phyloP scores from a whole-genome alignment of 192 early-diverging fungal genomes.

The Coemansia sp. region DNA sequence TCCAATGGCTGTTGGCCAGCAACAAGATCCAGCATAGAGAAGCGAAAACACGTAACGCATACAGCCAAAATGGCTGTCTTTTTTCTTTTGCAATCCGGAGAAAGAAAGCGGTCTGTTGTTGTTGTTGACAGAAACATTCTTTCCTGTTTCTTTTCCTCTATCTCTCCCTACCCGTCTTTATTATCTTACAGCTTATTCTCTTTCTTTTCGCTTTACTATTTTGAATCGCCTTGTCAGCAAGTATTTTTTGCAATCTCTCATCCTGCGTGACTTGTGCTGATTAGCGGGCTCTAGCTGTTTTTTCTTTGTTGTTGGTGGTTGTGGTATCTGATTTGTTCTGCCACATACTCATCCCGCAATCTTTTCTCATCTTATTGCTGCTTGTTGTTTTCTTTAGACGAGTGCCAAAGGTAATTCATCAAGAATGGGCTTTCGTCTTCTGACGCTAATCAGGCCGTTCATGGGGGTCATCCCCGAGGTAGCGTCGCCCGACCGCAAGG shows the following conservation, averaged over 20 bases:
- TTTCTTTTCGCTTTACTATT: not conserved
- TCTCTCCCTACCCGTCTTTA: not conserved
- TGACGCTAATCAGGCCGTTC: constrained; percentile 96
- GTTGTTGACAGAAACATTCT: not conserved
- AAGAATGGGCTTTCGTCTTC: constrained; percentile 72
- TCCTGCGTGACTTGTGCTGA: too few relatives aligned
- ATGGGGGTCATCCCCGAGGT: constrained; percentile 99
- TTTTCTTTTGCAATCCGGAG: not conserved
- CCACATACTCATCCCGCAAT: too few relatives aligned
- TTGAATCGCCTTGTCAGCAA: not conserved
- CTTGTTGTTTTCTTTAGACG: not conserved
- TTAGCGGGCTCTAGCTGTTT: too few relatives aligned
- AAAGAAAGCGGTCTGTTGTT: not conserved
- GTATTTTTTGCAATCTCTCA: too few relatives aligned
- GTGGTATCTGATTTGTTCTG: too few relatives aligned
- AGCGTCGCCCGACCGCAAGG: constrained; percentile 90
- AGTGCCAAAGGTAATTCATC: not conserved
- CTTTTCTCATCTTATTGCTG: too few relatives aligned
- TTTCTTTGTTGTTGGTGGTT: too few relatives aligned
- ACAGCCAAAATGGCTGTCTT: too few relatives aligned
- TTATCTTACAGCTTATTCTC: not conserved
- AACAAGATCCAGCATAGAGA: not conserved
- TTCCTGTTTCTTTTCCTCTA: not conserved
- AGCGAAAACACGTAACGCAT: too few relatives aligned
- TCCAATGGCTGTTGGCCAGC: constrained; percentile 9